Percentiles rank a stretch among this genome's conserved stretches.
Conservation (phyloP, 2,329 filamentous ascomycete species). For the Orbilia ellipsospora region DNA sequence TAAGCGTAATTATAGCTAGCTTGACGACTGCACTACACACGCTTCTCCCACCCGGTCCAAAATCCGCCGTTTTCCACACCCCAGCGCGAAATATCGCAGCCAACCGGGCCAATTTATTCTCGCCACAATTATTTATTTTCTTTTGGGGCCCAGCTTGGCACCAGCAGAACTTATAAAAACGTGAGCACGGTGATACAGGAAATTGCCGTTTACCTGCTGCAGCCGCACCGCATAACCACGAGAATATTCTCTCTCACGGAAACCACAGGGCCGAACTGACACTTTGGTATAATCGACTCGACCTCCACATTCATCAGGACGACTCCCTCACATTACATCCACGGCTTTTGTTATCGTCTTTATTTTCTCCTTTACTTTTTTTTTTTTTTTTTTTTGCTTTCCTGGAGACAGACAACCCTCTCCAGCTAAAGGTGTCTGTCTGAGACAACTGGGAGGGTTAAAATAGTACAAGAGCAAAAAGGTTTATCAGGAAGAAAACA, state of each 20-base stretch:
- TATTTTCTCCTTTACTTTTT: neutral
- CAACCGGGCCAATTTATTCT: conserved; percentile 34
- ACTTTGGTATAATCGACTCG: neutral
- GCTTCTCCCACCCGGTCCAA: conserved; percentile 27
- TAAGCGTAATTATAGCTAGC: neutral
- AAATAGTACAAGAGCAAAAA: conserved; percentile 5
- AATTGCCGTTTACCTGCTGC: conserved; percentile 53
- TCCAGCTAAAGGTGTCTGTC: conserved; percentile 10
- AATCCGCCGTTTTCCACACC: conserved; percentile 41
- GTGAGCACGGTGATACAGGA: conserved; percentile 39
- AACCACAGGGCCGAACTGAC: conserved; percentile 7
- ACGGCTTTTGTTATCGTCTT: neutral
- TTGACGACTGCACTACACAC: neutral
- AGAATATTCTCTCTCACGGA: conserved; percentile 47
- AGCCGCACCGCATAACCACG: conserved; percentile 50
- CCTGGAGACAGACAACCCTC: neutral
- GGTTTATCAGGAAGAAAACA: conserved; percentile 8
- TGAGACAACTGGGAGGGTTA: conserved; percentile 12
- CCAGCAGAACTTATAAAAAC: conserved; percentile 32
- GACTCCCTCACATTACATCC: neutral
- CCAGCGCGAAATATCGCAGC: conserved; percentile 46
- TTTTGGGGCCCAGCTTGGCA: neutral
- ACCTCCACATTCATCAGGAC: neutral
- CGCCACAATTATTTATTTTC: conserved; percentile 29
- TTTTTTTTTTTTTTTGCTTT: too few species aligned